Percentiles rank a stretch among this genome's conserved stretches.
These are phyloP conservation scores for Penicillium paxilli DNA, from an alignment of 495 filamentous ascomycete genomes.

Conservation along the genomic window DNA sequence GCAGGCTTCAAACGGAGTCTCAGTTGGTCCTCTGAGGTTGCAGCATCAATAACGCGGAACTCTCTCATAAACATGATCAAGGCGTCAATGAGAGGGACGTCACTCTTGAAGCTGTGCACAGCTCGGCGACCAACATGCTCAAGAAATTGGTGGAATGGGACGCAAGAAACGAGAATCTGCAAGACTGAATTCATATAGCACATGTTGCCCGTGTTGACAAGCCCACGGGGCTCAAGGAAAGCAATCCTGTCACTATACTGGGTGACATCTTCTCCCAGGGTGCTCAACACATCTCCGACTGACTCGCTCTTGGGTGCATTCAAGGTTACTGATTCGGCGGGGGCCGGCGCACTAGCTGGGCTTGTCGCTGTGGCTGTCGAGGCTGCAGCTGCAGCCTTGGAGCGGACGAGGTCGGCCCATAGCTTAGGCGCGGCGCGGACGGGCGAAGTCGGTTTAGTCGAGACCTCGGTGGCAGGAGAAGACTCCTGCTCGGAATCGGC, in stretches of 20 bases:
- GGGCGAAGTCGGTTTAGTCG: slow-evolving; percentile 38
- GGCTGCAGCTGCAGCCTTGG: slow-evolving; percentile 31
- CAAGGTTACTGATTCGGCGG: slow-evolving; percentile 47
- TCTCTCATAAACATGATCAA: slow-evolving; percentile 98
- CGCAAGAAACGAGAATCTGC: slow-evolving; percentile 89
- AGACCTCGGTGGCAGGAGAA: slow-evolving; percentile 25
- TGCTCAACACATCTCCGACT: slow-evolving; percentile 69
- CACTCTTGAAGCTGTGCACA: slow-evolving; percentile 88
- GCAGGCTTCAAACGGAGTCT: slow-evolving; percentile 70
- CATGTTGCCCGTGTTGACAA: slow-evolving; percentile 98
- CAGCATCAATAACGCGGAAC: slow-evolving; percentile 81
- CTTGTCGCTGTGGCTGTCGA: slow-evolving; percentile 11
- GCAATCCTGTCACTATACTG: slow-evolving; percentile 63
- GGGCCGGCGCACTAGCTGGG: slow-evolving; percentile 21
- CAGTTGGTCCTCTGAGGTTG: slow-evolving; percentile 70
- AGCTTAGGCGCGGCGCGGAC: slow-evolving; percentile 59
- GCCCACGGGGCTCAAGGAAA: slow-evolving; percentile 90
- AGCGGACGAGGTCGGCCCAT: slow-evolving; percentile 75
- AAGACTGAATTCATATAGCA: slow-evolving; percentile 99
- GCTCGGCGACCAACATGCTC: slow-evolving; percentile 83
- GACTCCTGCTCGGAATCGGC: slow-evolving; percentile 20
- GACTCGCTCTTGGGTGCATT: slow-evolving; percentile 57
- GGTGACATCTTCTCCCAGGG: slow-evolving; percentile 60
- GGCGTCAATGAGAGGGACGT: slow-evolving; percentile 90
- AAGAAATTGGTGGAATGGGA: slow-evolving; percentile 92